Evolutionary conservation across 176 grass and related monocot genomes (phyloP).

Genomic region (Aegilops longissima): DNA sequence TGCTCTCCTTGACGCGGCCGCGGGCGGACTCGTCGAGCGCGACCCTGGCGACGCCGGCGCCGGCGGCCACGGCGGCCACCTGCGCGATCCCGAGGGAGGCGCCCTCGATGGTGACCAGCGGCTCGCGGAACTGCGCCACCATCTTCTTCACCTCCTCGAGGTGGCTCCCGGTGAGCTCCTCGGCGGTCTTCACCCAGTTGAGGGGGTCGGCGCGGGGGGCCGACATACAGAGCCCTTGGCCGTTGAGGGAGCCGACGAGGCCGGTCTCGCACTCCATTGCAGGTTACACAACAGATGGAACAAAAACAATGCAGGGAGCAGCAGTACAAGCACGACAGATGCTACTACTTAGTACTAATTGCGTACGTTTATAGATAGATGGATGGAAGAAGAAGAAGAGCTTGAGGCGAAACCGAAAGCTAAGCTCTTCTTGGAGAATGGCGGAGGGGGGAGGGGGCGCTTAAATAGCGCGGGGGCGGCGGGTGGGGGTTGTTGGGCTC

Average conservation of each 20-base stretch:
- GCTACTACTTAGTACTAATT: no score
- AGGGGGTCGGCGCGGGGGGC: constrained; percentile 43
- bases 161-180: constrained; percentile 68
- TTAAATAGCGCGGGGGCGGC: constrained; percentile 62
- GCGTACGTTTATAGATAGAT: not conserved
- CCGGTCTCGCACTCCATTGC: constrained; percentile 36
- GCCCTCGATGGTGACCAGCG: constrained; percentile 68
- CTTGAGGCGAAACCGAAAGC: constrained; percentile 23
- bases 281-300: not conserved
- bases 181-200: constrained; percentile 72
- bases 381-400: constrained; percentile 63
- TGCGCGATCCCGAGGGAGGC: constrained; percentile 68
- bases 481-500: constrained; percentile 37
- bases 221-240: constrained; percentile 45
- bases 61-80: constrained; percentile 78
- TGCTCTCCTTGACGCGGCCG: constrained; percentile 75
- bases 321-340: not conserved
- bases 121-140: constrained; percentile 64
- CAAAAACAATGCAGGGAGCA: not conserved
- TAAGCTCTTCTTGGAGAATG: constrained; percentile 41
- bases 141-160: constrained; percentile 82
- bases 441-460: not conserved
- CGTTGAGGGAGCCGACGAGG: constrained; percentile 34
- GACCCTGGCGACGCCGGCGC: constrained; percentile 49
- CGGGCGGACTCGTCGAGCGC: constrained; percentile 75